Evolutionary conservation across 2,329 filamentous ascomycete genomes (phyloP).

Genomic region (Aspergillus japonicus): DNA sequence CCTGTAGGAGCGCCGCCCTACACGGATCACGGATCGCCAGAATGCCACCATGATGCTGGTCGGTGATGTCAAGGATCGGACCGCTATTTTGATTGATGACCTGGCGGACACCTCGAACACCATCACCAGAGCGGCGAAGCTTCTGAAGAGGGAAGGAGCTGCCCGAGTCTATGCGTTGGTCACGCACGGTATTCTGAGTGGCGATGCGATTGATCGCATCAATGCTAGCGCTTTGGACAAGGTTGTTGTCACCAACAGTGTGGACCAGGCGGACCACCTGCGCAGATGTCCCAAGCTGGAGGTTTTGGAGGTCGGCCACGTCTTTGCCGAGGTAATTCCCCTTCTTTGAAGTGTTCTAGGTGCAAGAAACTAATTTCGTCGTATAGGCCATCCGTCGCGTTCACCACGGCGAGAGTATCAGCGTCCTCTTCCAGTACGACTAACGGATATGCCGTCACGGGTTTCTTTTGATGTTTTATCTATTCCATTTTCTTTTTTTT

Average conservation of each 20-base stretch:
- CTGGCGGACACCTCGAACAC: conserved; percentile 95
- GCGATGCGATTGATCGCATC: conserved; percentile 90
- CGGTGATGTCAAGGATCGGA: conserved; percentile 75
- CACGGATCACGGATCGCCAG: conserved; percentile 78
- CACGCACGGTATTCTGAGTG: conserved; percentile 92
- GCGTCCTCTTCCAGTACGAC: conserved; percentile 86
- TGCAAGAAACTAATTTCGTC: conserved; percentile 25
- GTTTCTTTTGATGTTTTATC: not conserved
- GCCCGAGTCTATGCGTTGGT: conserved; percentile 85
- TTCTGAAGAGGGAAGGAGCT: conserved; percentile 93
- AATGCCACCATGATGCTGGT: conserved; percentile 91
- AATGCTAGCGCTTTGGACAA: conserved; percentile 91
- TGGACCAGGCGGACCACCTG: conserved; percentile 81
- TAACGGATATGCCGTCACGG: conserved; percentile 35
- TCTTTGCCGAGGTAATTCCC: conserved; percentile 76
- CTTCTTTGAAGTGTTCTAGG: not conserved
- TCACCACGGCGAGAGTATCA: conserved; percentile 97
- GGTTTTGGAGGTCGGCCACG: conserved; percentile 80
- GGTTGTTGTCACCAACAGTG: conserved; percentile 91
- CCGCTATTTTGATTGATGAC: conserved; percentile 90
- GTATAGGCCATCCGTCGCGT: conserved; percentile 81
- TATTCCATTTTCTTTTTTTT: conserved; percentile 6
- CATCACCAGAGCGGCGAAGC: conserved; percentile 90
- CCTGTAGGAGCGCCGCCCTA: conserved; percentile 77
- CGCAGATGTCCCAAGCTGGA: conserved; percentile 81